Evolutionary conservation across 768 basidiomycete genomes (phyloP).

Genomic region (Leccinum barrowsii): DNA sequence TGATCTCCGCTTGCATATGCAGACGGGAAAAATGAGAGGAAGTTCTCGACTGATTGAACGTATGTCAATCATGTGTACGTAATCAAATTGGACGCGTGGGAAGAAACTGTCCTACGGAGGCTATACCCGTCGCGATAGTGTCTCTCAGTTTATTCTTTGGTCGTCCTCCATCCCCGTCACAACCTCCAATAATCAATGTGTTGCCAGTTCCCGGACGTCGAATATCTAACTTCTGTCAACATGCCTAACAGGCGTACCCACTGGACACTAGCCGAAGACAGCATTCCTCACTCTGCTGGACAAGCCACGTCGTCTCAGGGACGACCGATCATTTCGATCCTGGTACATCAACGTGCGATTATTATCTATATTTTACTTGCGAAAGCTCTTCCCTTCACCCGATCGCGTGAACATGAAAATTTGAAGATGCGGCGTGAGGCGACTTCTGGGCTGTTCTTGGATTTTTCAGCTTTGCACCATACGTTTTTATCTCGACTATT

Average conservation of each 20-base stretch:
- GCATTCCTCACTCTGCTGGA: neutral
- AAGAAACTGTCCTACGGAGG: too few relatives aligned
- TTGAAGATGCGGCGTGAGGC: neutral
- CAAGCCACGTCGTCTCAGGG: neutral
- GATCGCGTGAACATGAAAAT: neutral
- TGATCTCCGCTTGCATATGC: too few relatives aligned
- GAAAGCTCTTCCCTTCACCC: neutral
- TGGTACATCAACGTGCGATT: neutral
- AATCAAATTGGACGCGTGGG: too few relatives aligned
- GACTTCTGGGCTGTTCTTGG: neutral
- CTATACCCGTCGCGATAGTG: too few relatives aligned
- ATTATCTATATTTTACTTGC: neutral
- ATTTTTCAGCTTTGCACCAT: neutral
- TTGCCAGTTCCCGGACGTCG: neutral
- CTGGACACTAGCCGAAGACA: neutral
- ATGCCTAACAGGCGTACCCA: neutral
- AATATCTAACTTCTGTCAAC: neutral
- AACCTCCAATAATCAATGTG: too few relatives aligned
- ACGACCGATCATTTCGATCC: neutral
- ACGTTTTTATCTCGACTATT: neutral
- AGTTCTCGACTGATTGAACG: too few relatives aligned
- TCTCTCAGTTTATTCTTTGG: too few relatives aligned
- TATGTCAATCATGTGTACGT: too few relatives aligned
- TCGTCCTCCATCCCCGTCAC: too few relatives aligned
- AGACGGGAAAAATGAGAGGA: too few relatives aligned